A percentile compares a stretch with the other conserved stretches of the same genome.
Conservation (phyloP, 2,329 filamentous ascomycete species). For the Curvularia sp. region DNA sequence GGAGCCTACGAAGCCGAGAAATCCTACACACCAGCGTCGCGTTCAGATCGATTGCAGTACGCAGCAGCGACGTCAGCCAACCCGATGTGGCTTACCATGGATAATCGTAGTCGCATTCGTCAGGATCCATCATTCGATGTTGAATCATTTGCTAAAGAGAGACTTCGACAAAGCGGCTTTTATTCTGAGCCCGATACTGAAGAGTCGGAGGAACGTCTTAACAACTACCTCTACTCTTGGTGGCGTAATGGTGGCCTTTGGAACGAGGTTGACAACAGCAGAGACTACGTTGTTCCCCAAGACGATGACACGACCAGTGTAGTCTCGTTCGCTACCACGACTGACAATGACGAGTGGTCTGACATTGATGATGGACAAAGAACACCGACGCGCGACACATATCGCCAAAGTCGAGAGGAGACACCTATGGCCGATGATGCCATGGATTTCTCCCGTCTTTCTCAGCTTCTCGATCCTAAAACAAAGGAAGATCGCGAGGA, state of each 20-base stretch:
- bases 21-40: constrained; percentile 12
- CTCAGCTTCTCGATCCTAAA: constrained; percentile 80
- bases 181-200: constrained; percentile 38
- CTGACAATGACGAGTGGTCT: constrained; percentile 52
- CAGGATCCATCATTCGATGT: constrained; percentile 67
- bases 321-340: constrained; percentile 68
- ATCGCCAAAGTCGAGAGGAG: constrained; percentile 57
- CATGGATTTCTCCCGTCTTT: constrained; percentile 73
- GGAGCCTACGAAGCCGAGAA: constrained; percentile 47
- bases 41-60: constrained; percentile 6
- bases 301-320: constrained; percentile 84
- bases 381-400: constrained; percentile 76
- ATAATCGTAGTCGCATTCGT: constrained; percentile 34
- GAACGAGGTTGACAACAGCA: constrained; percentile 81
- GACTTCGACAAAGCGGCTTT: constrained; percentile 55
- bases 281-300: constrained; percentile 71
- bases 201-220: constrained; percentile 69
- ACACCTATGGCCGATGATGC: constrained; percentile 59
- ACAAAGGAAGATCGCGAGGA: constrained; percentile 80
- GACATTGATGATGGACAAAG: constrained; percentile 59
- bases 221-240: constrained; percentile 79
- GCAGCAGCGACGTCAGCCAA: constrained; percentile 17
- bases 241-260: constrained; percentile 86
- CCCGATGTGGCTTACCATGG: constrained; percentile 36
- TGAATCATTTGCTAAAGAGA: constrained; percentile 76